phyloP scores from a whole-genome alignment of 2,329 filamentous ascomycete species.

The Fusarium sp. region DNA sequence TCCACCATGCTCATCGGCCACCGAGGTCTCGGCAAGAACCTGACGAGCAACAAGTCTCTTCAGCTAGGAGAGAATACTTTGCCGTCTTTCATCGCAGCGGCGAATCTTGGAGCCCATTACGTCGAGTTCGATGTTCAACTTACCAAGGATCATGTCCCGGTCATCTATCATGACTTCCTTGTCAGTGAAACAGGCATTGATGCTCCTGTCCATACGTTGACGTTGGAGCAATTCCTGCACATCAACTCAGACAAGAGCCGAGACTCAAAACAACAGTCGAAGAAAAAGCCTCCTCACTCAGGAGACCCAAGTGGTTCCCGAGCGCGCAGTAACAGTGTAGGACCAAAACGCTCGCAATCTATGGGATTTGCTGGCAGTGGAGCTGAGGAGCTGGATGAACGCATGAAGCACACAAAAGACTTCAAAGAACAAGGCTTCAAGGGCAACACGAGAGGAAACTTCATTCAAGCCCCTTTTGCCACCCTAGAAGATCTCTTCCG shows the following conservation, averaged over 20 bases:
- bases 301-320: conserved; percentile 50
- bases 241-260: conserved; percentile 71
- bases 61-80: conserved; percentile 98
- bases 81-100: conserved; percentile 94
- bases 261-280: conserved; percentile 21
- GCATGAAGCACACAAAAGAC: conserved; percentile 97
- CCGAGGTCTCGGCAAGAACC: conserved; percentile 89
- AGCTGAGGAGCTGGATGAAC: conserved; percentile 70
- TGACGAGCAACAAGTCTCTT: conserved; percentile 82
- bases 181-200: conserved; percentile 98
- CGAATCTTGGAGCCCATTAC: conserved; percentile 86
- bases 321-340: conserved; percentile 55
- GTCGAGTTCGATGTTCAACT: conserved; percentile 91
- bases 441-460: conserved; percentile 91
- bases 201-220: conserved; percentile 94
- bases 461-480: conserved; percentile 95
- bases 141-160: conserved; percentile 98
- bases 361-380: conserved; percentile 63
- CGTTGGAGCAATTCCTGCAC: conserved; percentile 94
- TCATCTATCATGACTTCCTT: conserved; percentile 98
- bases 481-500: conserved; percentile 94
- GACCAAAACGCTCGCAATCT: conserved; percentile 65
- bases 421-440: conserved; percentile 97
- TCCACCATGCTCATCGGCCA: conserved; percentile 85
- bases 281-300: conserved; percentile 44